Evolutionary conservation across 1,284 basidiomycete genomes (phyloP).

Genomic region (Inonotus obliquus): DNA sequence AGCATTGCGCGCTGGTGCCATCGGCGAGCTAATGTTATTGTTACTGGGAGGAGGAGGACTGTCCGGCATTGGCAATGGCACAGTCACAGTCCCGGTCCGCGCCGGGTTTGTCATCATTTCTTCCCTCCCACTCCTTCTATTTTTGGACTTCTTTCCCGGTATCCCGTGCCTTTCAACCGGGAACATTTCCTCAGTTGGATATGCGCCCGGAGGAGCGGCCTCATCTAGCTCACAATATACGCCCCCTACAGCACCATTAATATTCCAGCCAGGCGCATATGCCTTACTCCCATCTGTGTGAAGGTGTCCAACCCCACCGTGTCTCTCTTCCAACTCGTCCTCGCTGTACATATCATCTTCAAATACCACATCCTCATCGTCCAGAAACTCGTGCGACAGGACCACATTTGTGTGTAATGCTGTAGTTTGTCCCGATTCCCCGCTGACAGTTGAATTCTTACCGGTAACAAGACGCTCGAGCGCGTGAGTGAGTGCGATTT

Average conservation of each 20-base stretch:
- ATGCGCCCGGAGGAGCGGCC: slow-evolving; percentile 22
- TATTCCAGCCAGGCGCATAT: slow-evolving; percentile 7
- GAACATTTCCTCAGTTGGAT: slow-evolving; percentile 9
- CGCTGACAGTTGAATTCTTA: slow-evolving; percentile 30
- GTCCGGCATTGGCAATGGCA: slow-evolving; percentile 14
- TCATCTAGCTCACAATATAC: slow-evolving; percentile 39
- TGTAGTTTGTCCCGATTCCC: slow-evolving; percentile 30
- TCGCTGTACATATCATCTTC: slow-evolving; percentile 28
- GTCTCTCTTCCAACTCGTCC: slow-evolving; percentile 14
- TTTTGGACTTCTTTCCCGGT: slow-evolving; percentile 35
- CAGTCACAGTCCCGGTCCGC: slow-evolving; percentile 32
- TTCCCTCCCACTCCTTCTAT: slow-evolving; percentile 28
- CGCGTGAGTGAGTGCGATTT: slow-evolving; percentile 48
- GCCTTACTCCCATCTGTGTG: slow-evolving; percentile 20
- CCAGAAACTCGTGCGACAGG: slow-evolving; percentile 28
- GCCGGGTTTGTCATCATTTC: neutral
- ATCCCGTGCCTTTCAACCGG: slow-evolving; percentile 25
- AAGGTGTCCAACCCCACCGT: slow-evolving; percentile 30
- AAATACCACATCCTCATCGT: slow-evolving; percentile 40
- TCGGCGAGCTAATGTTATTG: slow-evolving; percentile 30
- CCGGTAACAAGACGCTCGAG: slow-evolving; percentile 49
- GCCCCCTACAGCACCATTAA: slow-evolving; percentile 21
- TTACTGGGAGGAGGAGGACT: slow-evolving; percentile 5
- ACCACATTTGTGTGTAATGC: slow-evolving; percentile 37
- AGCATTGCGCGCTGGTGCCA: slow-evolving; percentile 36